Conservation (phyloP, 2,329 filamentous ascomycete species). For the Diaporthe australafricana region DNA sequence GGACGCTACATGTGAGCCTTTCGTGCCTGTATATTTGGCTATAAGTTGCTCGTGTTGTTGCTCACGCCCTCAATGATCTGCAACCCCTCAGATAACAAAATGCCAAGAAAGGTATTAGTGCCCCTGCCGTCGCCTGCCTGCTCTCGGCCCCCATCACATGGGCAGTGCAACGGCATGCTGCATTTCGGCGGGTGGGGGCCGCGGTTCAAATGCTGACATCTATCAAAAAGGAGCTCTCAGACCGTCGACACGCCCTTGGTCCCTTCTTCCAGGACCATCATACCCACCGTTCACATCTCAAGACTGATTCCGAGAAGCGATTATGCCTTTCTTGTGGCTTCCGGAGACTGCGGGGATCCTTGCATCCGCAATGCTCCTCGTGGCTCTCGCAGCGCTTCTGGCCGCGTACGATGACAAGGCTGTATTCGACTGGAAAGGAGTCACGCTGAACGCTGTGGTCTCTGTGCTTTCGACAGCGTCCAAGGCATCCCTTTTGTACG, state of each 20-base stretch:
- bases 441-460: constrained; percentile 28
- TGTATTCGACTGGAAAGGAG: constrained; percentile 3
- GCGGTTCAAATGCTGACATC: background rate
- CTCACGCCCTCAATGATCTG: background rate
- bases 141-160: background rate
- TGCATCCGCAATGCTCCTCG: background rate
- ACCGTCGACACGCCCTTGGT: background rate
- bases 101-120: background rate
- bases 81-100: background rate
- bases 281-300: too few relatives aligned
- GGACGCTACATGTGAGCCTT: too few relatives aligned
- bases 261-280: background rate
- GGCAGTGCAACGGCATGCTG: background rate
- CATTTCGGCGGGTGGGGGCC: background rate
- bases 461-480: constrained; percentile 17
- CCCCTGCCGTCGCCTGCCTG: too few relatives aligned
- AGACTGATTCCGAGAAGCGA: too few relatives aligned
- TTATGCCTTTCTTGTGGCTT: background rate
- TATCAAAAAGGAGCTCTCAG: background rate
- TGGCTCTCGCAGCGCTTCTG: background rate
- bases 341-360: background rate
- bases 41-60: too few relatives aligned
- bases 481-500: constrained; percentile 16
- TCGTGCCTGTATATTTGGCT: too few relatives aligned
- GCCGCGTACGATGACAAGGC: background rate